Conservation (phyloP, 2,329 filamentous ascomycete species). For the Alternaria sp. region DNA sequence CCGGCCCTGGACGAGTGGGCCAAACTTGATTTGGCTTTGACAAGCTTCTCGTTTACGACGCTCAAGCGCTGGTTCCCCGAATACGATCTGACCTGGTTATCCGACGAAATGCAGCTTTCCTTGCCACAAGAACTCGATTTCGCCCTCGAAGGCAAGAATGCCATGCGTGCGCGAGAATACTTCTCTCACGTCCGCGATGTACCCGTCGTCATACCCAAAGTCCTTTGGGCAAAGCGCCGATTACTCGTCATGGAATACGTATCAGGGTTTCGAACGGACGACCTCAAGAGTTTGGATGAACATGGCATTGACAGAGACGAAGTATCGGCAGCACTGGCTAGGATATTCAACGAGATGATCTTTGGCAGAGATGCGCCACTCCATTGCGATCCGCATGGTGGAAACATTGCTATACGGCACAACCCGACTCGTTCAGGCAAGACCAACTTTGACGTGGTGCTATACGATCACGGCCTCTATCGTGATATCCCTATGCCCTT, state of each 20-base stretch:
- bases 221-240: slow-evolving; percentile 86
- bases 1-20: slow-evolving; percentile 90
- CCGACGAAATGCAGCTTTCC: slow-evolving; percentile 89
- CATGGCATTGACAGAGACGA: slow-evolving; percentile 93
- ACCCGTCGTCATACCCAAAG: slow-evolving; percentile 88
- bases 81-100: slow-evolving; percentile 96
- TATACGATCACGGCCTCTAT: slow-evolving; percentile 98
- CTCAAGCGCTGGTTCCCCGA: slow-evolving; percentile 95
- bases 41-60: slow-evolving; percentile 86
- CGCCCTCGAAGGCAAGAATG: slow-evolving; percentile 83
- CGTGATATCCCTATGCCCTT: slow-evolving; percentile 84
- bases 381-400: slow-evolving; percentile 96
- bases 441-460: slow-evolving; percentile 88
- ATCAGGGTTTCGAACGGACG: slow-evolving; percentile 85
- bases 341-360: slow-evolving; percentile 99
- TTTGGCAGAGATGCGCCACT: slow-evolving; percentile 88
- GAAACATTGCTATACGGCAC: slow-evolving; percentile 91
- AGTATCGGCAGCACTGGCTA: slow-evolving; percentile 87
- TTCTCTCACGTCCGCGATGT: slow-evolving; percentile 77
- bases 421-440: slow-evolving; percentile 68
- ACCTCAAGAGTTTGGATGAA: slow-evolving; percentile 83
- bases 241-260: slow-evolving; percentile 97
- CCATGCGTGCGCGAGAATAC: slow-evolving; percentile 78
- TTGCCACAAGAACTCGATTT: slow-evolving; percentile 94
- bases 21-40: slow-evolving; percentile 85